Conservation (phyloP, 2,329 filamentous ascomycete genomes). For the Aspergillus terreus region DNA sequence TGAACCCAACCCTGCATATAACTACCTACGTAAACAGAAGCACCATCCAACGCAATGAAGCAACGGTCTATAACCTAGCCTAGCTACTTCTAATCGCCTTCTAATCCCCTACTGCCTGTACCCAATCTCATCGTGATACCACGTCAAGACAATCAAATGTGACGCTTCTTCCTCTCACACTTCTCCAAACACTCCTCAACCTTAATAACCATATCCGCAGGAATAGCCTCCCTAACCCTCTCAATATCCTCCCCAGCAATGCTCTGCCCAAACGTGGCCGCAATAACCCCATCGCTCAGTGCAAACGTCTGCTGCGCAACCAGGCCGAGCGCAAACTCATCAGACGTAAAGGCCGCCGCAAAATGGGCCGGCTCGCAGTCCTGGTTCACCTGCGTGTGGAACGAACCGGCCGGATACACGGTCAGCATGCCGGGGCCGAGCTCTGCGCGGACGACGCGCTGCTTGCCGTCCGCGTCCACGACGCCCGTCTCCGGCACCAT, state of each 20-base stretch:
- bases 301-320: conserved; percentile 18
- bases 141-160: not conserved
- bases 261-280: conserved; percentile 15
- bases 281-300: conserved; percentile 18
- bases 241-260: conserved; percentile 22
- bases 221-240: conserved; percentile 16
- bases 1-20: too few relatives aligned
- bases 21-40: too few relatives aligned
- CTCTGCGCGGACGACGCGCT: conserved; percentile 16
- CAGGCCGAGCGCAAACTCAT: conserved; percentile 19
- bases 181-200: conserved; percentile 24
- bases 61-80: too few relatives aligned
- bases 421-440: conserved; percentile 18
- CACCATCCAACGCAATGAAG: too few relatives aligned
- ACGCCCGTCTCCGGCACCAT: conserved; percentile 19
- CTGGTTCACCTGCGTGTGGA: conserved; percentile 25
- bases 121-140: not conserved
- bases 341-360: conserved; percentile 19
- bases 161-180: conserved; percentile 18
- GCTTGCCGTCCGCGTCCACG: conserved; percentile 11
- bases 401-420: conserved; percentile 22
- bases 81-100: too few relatives aligned
- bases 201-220: conserved; percentile 12
- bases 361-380: conserved; percentile 23
- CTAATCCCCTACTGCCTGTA: too few relatives aligned